Evolutionary conservation across 768 basidiomycete species (phyloP), one percentile per base, ranked within the genome.

Genomic region (Paxillus involutus): DNA sequence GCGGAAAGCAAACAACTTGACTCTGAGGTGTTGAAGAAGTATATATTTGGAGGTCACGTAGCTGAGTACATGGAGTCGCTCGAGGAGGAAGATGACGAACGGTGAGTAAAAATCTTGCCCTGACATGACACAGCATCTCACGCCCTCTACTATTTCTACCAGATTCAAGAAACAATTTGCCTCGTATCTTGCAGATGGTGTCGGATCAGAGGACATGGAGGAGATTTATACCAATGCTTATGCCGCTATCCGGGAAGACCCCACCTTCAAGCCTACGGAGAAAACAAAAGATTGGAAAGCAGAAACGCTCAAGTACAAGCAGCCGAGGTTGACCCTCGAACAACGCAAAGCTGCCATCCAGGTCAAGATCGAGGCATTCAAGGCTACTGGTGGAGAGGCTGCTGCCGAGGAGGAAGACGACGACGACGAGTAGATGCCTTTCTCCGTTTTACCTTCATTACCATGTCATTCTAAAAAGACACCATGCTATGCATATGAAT

Each of bases 11-110:
- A 99, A 81, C 77, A 87, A 72, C 83, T 99, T 57, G 94, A 99
- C 59, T 86, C 92, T 42, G 97, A 98, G 74, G 84, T 88, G 52
- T 80, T 98, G 68, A 94, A 96, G 73, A 96, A 96, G 77, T 99
- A 99, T 79, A 98, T 99, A 72, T 90, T 80, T 64, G 95, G 92
- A 71, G 95, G 95, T 49, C 97, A 99, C 72, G 89, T 99, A 53
- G 93, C 97, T 47, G 97, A 98, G 77, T 99, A 98, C 82, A 99
- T 99, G 97, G 92, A 98, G 78, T 90, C 86, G 53, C 78, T 98
- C 50, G 97, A 99, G 78, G 97, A 99, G 82, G 97, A 99, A 79
- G 97, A 99, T 70, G 97, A 98, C 65, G 96, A 98, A 77, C 84
- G 94, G 86, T 86, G 62, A 57, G 81, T 69, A 16, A 13, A 10